Base-by-base conservation (phyloP, 164 flowering plant species). In the Vitis rotundifolia region DNA sequence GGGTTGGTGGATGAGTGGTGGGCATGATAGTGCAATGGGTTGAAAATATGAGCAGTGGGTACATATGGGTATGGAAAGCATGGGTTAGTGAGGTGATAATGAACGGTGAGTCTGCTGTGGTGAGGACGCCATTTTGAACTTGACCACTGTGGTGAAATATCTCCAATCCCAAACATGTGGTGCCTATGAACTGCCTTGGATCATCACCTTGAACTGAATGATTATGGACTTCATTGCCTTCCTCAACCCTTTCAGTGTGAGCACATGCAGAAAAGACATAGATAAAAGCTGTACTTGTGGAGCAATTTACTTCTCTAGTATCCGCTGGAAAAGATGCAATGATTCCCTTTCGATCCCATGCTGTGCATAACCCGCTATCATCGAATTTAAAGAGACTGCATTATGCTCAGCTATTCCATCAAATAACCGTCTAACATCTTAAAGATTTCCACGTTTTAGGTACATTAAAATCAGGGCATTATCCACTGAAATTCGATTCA, bases 291-390 rank as follows among this genome's bases (percentile, higher is more conserved):
- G 89, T 85, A 59, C 80, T 77, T 6, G 86, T 80, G 15, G 97
- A 4, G 48, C 26, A 59, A 76, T 58, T 51, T 71, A 81, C 2
- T 55, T 57, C 61, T 79, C 82, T 7, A 88, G 87, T 97, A 94
- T 90, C 48, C 54, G 51, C 9, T 84, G 75, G 68, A 88, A 91
- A 55, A 92, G 77, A 71, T 14, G 52, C 19, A 94, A 63, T 9
- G 94, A 83, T 56, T 88, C 86, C 5, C 22, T 64, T 55, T 88
- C 90, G 12, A 70, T 55, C 31, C 98, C 97, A 68, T 94, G 97
- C 53, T 89, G 97, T 14, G 97, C 97, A 82, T 90, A 92, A 58
- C 86, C 97, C 51, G 86, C 86, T 69, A 94, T 88, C 78, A 94
- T 81, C 4, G 97, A 83, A 76, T 89, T 92, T 19, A 85, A 78